Conservation (phyloP, 768 basidiomycete genomes). For the Phallus indusiatus region DNA sequence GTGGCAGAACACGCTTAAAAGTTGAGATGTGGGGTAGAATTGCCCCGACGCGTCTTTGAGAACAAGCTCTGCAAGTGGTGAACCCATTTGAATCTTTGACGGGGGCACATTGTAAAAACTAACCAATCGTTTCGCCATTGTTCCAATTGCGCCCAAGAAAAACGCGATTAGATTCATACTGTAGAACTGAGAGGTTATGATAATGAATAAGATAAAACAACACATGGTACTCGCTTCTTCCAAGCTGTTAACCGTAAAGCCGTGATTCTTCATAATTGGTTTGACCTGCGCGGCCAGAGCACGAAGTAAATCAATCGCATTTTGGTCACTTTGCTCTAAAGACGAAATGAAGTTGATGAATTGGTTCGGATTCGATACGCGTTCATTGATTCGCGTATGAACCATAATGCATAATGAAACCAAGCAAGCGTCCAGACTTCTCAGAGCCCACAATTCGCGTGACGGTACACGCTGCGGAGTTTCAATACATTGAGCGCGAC, state of each 20-base stretch:
- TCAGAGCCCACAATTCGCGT: too few species aligned
- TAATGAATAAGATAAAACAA: background rate
- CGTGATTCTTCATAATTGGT: slow-evolving; percentile 75
- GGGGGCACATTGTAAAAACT: slow-evolving; percentile 3
- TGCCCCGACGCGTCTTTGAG: slow-evolving; percentile 51
- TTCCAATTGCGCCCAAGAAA: slow-evolving; percentile 86
- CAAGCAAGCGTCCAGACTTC: too few species aligned
- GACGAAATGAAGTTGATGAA: slow-evolving; percentile 66
- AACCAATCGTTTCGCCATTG: slow-evolving; percentile 69
- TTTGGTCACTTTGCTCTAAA: slow-evolving; percentile 40
- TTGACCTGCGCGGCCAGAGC: slow-evolving; percentile 77
- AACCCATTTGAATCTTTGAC: slow-evolving; percentile 8
- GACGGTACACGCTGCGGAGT: too few species aligned
- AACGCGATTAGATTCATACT: slow-evolving; percentile 74
- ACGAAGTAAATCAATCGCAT: slow-evolving; percentile 61
- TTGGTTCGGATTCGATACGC: slow-evolving; percentile 63
- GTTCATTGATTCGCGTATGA: slow-evolving; percentile 33
- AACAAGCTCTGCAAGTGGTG: slow-evolving; percentile 52
- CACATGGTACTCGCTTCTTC: slow-evolving; percentile 51
- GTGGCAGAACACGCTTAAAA: slow-evolving; percentile 75
- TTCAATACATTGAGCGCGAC: too few species aligned
- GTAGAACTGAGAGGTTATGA: background rate
- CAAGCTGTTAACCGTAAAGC: slow-evolving; percentile 65
- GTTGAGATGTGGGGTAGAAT: slow-evolving; percentile 53
- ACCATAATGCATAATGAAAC: background rate